Base-by-base conservation (phyloP, 1,139 yeast genomes). In the Meyerozyma elateridarum region DNA sequence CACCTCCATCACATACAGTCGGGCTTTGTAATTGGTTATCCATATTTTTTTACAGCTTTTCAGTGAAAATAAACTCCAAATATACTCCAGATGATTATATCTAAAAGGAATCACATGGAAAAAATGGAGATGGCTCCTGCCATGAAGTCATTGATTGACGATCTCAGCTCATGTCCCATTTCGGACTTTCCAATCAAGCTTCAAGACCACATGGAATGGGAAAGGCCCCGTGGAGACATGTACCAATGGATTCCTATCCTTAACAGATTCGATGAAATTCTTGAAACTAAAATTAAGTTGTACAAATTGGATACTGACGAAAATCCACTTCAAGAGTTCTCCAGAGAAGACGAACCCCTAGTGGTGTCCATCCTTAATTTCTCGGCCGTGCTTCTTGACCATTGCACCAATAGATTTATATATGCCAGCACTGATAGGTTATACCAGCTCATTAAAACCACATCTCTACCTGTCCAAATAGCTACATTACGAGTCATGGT, bases 191-290 rank as follows among this genome's bases (percentile, higher is more conserved):
- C 69, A 1, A 33, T 34, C 5, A 44, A 44, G 24, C 51, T 72
- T 28, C 36, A 38, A 6, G 44, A 42, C 9, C 56, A 68, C 38
- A 43, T 59, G 38, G 35, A 32, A 22, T 81, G 91, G 89, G 73
- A 75, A 39, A 64, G 81, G 28, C 83, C 89, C 3, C 66, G 78
- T 37, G 88, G 87, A 18, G 89, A 85, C 44, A 56, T 89, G 28
- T 72, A 73, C 42, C 81, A 79, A 39, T 89, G 95, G 94, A 71
- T 85, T 14, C 72, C 81, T 0, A 75, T 85, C 1, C 62, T 89
- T 43, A 83, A 88, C 53, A 66, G 81, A 43, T 77, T 88, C 46
- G 96, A 88, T 51, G 70, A 64, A 9, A 68, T 85, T 13, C 61
- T 85, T 36, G 84, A 79, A 34, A 44, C 46, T 4, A 58, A 70